phyloP scores from a whole-genome alignment of 2,329 filamentous ascomycete genomes.

The Fusarium annulatum region DNA sequence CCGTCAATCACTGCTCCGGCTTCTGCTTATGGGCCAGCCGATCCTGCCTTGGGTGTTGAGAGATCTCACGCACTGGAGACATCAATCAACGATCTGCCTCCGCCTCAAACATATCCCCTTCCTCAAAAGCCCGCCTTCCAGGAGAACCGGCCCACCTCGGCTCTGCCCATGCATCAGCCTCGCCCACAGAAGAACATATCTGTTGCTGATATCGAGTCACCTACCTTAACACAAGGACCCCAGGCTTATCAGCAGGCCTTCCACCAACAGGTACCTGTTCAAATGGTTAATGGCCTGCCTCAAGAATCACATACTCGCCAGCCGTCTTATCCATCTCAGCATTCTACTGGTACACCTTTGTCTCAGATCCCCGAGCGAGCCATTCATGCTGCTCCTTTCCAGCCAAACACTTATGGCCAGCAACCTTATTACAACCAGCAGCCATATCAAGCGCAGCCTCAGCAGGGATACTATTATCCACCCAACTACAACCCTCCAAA shows the following conservation, averaged over 20 bases:
- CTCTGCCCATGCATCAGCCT: constrained; percentile 88
- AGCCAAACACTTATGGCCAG: constrained; percentile 75
- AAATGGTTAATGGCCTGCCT: constrained; percentile 68
- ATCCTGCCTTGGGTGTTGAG: constrained; percentile 33
- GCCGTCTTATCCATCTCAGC: constrained; percentile 75
- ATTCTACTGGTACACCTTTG: constrained; percentile 80
- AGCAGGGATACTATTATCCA: constrained; percentile 77
- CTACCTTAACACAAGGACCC: constrained; percentile 66
- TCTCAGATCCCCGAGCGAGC: constrained; percentile 94
- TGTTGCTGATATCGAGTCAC: constrained; percentile 90
- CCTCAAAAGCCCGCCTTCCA: constrained; percentile 69
- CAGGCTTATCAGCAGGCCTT: constrained; percentile 92
- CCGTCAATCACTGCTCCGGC: constrained; percentile 11
- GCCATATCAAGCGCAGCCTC: constrained; percentile 52
- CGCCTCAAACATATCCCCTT: constrained; percentile 68
- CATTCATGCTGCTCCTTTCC: constrained; percentile 90
- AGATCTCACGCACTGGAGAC: constrained; percentile 40
- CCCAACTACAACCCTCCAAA: constrained; percentile 59
- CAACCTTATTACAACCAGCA: constrained; percentile 69
- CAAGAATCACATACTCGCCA: constrained; percentile 74
- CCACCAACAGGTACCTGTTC: constrained; percentile 90
- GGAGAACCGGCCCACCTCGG: constrained; percentile 62
- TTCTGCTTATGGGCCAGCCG: constrained; percentile 16
- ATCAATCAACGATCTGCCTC: constrained; percentile 64
- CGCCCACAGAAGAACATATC: constrained; percentile 95